Evolutionary conservation across 108 stramenopile species (phyloP), one percentile per base, ranked within the genome.

Genomic region (Schizochytrium sp.): DNA sequence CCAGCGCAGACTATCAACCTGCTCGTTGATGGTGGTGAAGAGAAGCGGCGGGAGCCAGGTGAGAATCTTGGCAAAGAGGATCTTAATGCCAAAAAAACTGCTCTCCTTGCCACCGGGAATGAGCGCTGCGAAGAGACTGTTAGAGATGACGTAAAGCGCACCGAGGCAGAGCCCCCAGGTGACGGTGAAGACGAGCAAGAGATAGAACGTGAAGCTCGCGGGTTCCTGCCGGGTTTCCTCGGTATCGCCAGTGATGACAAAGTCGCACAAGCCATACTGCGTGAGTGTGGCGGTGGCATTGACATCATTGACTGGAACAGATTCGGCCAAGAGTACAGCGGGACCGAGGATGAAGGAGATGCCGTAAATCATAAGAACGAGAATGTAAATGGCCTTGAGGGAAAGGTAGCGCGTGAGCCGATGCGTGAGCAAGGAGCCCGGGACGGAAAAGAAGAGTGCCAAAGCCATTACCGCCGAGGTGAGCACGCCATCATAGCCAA

Each of bases 21-120:
- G 19, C 51, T 83, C 76, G 51, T 83, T 83, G 76, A 83, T 83
- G 48, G 51, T 83, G 45, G 76, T 83, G 76, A 53, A 83, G 51
- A 83, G 45, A 1, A 83, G 51, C 23, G 76, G 51, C n/a, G 76
- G 76, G 0, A 83, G n/a, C 76, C 76, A 83, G 19, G 76, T 83
- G 48, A 83, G 45, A 45, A 53, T 3, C 51, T 83, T 83, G n/a
- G 76, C 76, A 34, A 83, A 83, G 51, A 53, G 45, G 28, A 83
- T 28, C 76, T 83, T 83, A 2, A 83, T 83, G 5, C 76, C 76
- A 23, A 83, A 83, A 34, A 53, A 83, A 45, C 48, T 53, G 51
- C 48, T 53, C 76, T 83, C 76, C 25, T 53, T 47, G 28, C 48
- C 76, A 12, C 76, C 76, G 6, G 76, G 76, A 12, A 83, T 53